Conservation (phyloP, 495 filamentous ascomycete genomes). For the Neurospora sp. region DNA sequence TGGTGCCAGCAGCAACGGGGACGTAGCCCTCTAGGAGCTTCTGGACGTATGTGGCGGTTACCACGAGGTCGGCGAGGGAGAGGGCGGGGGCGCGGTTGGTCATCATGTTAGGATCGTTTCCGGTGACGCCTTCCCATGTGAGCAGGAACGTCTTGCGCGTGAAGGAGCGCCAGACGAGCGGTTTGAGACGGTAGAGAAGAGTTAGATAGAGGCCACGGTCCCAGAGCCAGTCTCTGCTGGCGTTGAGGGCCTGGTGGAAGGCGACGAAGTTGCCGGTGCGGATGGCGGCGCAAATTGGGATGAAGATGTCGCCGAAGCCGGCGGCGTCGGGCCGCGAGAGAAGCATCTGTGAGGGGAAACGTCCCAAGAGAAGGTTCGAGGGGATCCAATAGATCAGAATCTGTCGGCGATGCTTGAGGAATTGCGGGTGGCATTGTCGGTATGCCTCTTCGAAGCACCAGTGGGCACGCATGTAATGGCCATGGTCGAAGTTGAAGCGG, state of each 20-base stretch:
- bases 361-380: conserved; percentile 73
- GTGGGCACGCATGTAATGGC: conserved; percentile 66
- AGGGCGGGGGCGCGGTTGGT: conserved; percentile 43
- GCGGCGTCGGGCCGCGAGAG: conserved; percentile 62
- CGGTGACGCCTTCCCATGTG: conserved; percentile 45
- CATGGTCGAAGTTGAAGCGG: conserved; percentile 74
- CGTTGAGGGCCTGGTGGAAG: conserved; percentile 57
- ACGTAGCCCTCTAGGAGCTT: conserved; percentile 42
- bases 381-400: conserved; percentile 82
- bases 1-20: conserved; percentile 15
- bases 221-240: conserved; percentile 58
- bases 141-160: conserved; percentile 61
- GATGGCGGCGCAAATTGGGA: conserved; percentile 65
- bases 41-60: conserved; percentile 40
- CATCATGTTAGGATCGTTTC: conserved; percentile 18
- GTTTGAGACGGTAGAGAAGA: conserved; percentile 61
- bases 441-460: conserved; percentile 70
- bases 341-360: conserved; percentile 62
- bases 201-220: conserved; percentile 65
- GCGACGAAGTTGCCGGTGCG: conserved; percentile 65
- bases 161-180: conserved; percentile 77
- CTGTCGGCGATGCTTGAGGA: conserved; percentile 58
- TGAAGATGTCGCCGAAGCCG: conserved; percentile 60
- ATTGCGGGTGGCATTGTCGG: conserved; percentile 58
- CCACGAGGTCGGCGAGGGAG: conserved; percentile 44